Conservation (phyloP, 768 basidiomycete species). For the Glaciozyma martinii region DNA sequence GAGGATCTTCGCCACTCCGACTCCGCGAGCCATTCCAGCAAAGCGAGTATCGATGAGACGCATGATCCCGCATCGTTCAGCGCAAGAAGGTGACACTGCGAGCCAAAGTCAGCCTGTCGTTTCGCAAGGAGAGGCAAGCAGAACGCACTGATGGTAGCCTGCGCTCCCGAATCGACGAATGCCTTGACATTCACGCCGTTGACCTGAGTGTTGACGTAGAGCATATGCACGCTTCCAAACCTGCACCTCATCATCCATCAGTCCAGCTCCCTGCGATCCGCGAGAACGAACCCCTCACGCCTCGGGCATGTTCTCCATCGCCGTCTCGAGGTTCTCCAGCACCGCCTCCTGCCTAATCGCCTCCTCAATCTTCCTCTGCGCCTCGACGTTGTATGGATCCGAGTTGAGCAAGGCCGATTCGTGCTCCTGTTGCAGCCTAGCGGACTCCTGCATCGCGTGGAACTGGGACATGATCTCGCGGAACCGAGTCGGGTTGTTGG, state of each 20-base stretch:
- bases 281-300: slow-evolving; percentile 43
- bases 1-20: slow-evolving; percentile 87
- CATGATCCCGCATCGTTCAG: slow-evolving; percentile 59
- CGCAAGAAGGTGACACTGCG: slow-evolving; percentile 16
- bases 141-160: slow-evolving; percentile 82
- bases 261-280: neutral
- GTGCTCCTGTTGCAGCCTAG: slow-evolving; percentile 51
- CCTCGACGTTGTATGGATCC: slow-evolving; percentile 84
- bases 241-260: slow-evolving; percentile 32
- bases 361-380: slow-evolving; percentile 87
- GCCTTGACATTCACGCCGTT: slow-evolving; percentile 85
- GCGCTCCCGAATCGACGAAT: slow-evolving; percentile 96
- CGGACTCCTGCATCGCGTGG: slow-evolving; percentile 34
- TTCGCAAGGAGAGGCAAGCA: neutral
- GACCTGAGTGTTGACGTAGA: slow-evolving; percentile 88
- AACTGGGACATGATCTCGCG: slow-evolving; percentile 54
- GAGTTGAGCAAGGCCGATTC: slow-evolving; percentile 58
- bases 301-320: slow-evolving; percentile 52
- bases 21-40: slow-evolving; percentile 81
- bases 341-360: slow-evolving; percentile 81
- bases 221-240: slow-evolving; percentile 91
- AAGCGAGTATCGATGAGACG: slow-evolving; percentile 80
- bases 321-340: slow-evolving; percentile 84
- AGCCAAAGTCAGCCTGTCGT: neutral
- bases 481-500: slow-evolving; percentile 61